Percentiles rank a stretch among this genome's conserved stretches.
Conservation (phyloP, 352 stramenopile species). For the Phytophthora ramorum region DNA sequence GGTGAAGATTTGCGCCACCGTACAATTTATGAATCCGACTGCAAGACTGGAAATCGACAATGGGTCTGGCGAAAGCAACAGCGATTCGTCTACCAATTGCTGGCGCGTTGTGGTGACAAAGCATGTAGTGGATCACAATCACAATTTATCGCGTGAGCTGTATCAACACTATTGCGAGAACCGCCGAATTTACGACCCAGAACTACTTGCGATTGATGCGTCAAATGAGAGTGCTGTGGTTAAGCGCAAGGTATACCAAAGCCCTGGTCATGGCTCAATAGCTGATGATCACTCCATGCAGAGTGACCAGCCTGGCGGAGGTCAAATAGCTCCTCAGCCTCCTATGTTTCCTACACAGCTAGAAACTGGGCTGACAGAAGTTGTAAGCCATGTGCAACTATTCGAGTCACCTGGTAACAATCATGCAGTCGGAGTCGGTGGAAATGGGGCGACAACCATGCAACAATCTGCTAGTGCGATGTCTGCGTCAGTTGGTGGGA, state of each 20-base stretch:
- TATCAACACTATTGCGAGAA: constrained; percentile 85
- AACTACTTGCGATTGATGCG: constrained; percentile 68
- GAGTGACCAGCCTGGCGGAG: constrained; percentile 3
- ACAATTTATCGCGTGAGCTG: constrained; percentile 78
- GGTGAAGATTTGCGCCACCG: constrained; percentile 81
- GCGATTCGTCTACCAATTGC: constrained; percentile 10
- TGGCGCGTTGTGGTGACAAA: constrained; percentile 84
- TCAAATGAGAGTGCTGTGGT: constrained; percentile 39
- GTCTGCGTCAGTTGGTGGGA: constrained; percentile 2
- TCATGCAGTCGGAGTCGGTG: constrained; percentile 5
- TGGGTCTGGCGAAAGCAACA: background rate
- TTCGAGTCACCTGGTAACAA: constrained; percentile 11
- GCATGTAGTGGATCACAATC: constrained; percentile 80
- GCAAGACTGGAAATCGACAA: constrained; percentile 1
- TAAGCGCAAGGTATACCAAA: constrained; percentile 22
- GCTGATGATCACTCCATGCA: background rate
- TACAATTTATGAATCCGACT: constrained; percentile 55
- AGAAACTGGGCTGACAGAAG: constrained; percentile 33
- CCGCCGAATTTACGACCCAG: constrained; percentile 77
- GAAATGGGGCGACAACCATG: constrained; percentile 11
- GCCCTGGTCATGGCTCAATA: constrained; percentile 2
- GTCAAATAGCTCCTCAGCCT: constrained; percentile 12
- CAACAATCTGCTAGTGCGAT: constrained; percentile 12
- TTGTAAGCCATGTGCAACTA: constrained; percentile 28
- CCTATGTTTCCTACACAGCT: constrained; percentile 25